Conservation (phyloP, 495 filamentous ascomycete species). For the Cairneyella variabilis region DNA sequence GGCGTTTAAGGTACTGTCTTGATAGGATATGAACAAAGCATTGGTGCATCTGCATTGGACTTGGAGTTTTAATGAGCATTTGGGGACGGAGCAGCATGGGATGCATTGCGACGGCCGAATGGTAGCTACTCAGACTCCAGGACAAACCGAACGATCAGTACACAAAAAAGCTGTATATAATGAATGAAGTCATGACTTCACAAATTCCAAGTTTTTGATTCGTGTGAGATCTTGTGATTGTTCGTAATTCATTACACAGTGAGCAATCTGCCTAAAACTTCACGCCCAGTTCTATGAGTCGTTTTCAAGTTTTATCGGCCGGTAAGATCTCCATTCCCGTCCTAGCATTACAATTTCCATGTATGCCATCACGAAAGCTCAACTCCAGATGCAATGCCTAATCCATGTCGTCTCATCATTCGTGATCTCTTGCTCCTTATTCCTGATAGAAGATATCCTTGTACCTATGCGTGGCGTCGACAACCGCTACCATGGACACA, state of each 20-base stretch:
- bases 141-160: too few species aligned
- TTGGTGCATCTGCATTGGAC: conserved; percentile 8
- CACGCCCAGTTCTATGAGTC: too few species aligned
- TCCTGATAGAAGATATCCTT: conserved; percentile 68
- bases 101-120: too few species aligned
- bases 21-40: not conserved
- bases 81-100: not conserved
- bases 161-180: too few species aligned
- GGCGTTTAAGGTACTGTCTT: conserved; percentile 12
- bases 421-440: not conserved
- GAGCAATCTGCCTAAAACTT: too few species aligned
- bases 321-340: not conserved
- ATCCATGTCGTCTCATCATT: not conserved
- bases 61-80: conserved; percentile 15
- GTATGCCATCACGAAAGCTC: not conserved
- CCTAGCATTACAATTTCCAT: not conserved
- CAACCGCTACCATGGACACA: conserved; percentile 72
- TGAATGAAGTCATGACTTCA: too few species aligned
- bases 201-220: too few species aligned
- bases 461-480: conserved; percentile 83
- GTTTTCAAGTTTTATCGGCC: too few species aligned
- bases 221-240: too few species aligned
- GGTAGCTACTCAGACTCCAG: too few species aligned
- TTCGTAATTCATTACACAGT: too few species aligned
- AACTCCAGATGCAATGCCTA: not conserved